phyloP scores from a whole-genome alignment of 257 asterid genomes.

The Przewalskia tangutica region DNA sequence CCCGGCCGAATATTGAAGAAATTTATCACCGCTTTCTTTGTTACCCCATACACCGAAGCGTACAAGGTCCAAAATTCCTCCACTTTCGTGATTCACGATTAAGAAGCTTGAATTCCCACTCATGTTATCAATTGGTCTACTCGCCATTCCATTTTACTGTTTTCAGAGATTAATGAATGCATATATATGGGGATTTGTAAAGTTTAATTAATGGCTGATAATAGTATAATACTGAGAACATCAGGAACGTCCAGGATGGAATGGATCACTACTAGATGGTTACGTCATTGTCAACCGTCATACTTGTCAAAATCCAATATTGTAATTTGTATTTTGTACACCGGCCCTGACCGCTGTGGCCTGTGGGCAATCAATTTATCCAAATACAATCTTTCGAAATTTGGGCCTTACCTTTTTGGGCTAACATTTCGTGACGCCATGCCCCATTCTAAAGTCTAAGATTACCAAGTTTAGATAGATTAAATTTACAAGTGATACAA shows the following conservation, averaged over 20 bases:
- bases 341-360: background rate
- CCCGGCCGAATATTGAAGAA: conserved; percentile 26
- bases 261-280: background rate
- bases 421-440: background rate
- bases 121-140: background rate
- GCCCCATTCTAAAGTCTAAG: background rate
- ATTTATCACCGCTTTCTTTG: conserved; percentile 35
- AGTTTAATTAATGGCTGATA: background rate
- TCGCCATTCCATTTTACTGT: conserved; percentile 10
- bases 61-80: conserved; percentile 56
- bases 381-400: background rate
- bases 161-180: background rate
- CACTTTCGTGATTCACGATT: conserved; percentile 49
- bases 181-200: background rate
- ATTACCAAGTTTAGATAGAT: background rate
- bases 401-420: background rate
- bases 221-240: no score
- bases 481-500: no score
- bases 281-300: background rate
- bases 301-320: background rate
- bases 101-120: conserved; percentile 31
- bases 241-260: background rate
- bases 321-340: no score
- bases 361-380: background rate
- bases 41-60: conserved; percentile 40